phyloP scores from a whole-genome alignment of 768 basidiomycete species.

The Holtermanniella nyarrowii region DNA sequence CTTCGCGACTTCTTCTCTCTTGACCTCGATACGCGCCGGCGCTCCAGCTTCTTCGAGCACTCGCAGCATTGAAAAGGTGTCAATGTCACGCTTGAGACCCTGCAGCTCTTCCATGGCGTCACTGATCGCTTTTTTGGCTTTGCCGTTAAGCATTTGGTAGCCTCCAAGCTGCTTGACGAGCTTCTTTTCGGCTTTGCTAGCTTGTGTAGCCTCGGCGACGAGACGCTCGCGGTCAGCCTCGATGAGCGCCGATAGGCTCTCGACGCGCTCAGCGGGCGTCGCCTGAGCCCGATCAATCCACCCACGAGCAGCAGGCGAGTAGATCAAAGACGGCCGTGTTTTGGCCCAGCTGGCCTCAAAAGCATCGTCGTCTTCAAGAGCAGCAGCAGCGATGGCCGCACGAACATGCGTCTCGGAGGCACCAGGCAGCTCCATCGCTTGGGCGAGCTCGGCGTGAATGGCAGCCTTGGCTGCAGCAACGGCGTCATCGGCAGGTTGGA shows the following conservation, averaged over 20 bases:
- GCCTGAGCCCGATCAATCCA: conserved; percentile 57
- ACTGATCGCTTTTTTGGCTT: conserved; percentile 43
- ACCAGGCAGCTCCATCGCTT: conserved; percentile 69
- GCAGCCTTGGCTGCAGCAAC: conserved; percentile 58
- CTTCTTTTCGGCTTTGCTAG: conserved; percentile 81
- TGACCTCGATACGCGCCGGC: conserved; percentile 62
- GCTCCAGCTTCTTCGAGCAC: conserved; percentile 64
- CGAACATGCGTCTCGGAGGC: conserved; percentile 69
- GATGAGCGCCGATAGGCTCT: conserved; percentile 53
- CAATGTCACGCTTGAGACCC: conserved; percentile 57
- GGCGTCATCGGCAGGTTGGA: conserved; percentile 52
- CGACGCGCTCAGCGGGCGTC: conserved; percentile 44
- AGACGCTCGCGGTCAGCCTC: conserved; percentile 58
- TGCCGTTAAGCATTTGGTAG: conserved; percentile 65
- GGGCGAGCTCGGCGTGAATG: conserved; percentile 72
- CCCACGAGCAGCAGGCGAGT: conserved; percentile 48
- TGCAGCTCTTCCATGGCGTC: conserved; percentile 54
- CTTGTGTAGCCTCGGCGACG: conserved; percentile 68
- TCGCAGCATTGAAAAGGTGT: conserved; percentile 66
- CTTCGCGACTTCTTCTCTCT: conserved; percentile 76
- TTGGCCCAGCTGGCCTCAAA: conserved; percentile 61
- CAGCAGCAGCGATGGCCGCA: conserved; percentile 58
- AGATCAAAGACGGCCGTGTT: conserved; percentile 54
- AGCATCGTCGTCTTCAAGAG: conserved; percentile 49
- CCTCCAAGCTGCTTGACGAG: conserved; percentile 79